These are phyloP conservation scores for Colletotrichum sp. DNA, from an alignment of 2,329 filamentous ascomycete genomes.

Conservation along the genomic window DNA sequence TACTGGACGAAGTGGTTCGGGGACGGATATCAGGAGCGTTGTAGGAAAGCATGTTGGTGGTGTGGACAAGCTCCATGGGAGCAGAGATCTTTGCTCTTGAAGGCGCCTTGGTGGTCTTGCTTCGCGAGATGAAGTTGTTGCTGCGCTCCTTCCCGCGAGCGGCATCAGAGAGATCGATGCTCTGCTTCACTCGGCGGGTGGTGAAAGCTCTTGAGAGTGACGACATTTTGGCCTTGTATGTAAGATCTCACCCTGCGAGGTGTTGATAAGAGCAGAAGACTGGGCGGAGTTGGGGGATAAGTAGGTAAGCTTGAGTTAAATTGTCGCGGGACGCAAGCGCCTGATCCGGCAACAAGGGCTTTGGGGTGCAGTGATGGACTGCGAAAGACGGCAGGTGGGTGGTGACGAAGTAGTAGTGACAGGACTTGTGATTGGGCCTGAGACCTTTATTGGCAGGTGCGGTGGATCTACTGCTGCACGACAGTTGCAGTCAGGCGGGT, in stretches of 20 bases:
- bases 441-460: conserved; percentile 10
- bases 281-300: not conserved
- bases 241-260: not conserved
- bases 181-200: conserved; percentile 69
- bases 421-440: conserved; percentile 17
- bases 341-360: not conserved
- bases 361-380: not conserved
- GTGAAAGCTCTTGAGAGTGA: conserved; percentile 75
- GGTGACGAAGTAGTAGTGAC: not conserved
- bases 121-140: conserved; percentile 45
- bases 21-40: conserved; percentile 82
- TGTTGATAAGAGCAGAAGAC: not conserved
- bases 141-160: conserved; percentile 24
- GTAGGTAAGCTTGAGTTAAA: not conserved
- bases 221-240: conserved; percentile 43
- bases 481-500: conserved; percentile 19
- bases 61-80: conserved; percentile 86
- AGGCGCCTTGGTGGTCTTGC: conserved; percentile 53
- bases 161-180: conserved; percentile 49
- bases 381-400: conserved; percentile 8
- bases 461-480: conserved; percentile 14
- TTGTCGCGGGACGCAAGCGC: conserved; percentile 5
- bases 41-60: conserved; percentile 95
- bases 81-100: conserved; percentile 80
- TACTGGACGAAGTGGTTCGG: conserved; percentile 55